Evolutionary conservation across 306 rosid species (phyloP).

Genomic region (Pyrus pyrifolia): DNA sequence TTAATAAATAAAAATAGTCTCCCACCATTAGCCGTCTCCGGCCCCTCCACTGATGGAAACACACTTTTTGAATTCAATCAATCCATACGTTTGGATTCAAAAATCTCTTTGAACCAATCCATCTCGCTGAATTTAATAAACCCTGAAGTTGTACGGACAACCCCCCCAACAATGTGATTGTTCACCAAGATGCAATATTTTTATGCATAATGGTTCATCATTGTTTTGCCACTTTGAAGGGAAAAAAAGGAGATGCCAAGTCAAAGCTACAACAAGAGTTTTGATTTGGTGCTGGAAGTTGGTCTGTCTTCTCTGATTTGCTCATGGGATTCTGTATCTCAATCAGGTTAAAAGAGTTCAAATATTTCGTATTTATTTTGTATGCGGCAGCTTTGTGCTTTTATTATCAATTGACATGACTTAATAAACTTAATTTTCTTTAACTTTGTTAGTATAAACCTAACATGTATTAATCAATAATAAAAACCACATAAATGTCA

Average conservation of each 20-base stretch:
- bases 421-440: too few species aligned
- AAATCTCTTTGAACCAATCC: background rate
- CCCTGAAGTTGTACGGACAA: background rate
- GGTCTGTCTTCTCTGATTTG: background rate
- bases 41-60: background rate
- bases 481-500: too few species aligned
- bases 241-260: background rate
- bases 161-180: background rate
- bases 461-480: too few species aligned
- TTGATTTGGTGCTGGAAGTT: background rate
- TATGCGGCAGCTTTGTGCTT: too few species aligned
- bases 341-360: background rate
- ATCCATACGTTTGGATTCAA: background rate
- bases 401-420: too few species aligned
- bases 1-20: background rate
- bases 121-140: background rate
- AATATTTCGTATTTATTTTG: too few species aligned
- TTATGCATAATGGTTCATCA: background rate
- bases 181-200: background rate
- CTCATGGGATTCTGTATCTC: conserved; percentile 6
- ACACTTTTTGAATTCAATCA: background rate
- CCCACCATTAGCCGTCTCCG: background rate
- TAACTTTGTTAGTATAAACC: too few species aligned
- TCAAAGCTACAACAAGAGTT: background rate
- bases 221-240: background rate